Conservation (phyloP, 768 basidiomycete genomes). For the Lenzites betulinus region DNA sequence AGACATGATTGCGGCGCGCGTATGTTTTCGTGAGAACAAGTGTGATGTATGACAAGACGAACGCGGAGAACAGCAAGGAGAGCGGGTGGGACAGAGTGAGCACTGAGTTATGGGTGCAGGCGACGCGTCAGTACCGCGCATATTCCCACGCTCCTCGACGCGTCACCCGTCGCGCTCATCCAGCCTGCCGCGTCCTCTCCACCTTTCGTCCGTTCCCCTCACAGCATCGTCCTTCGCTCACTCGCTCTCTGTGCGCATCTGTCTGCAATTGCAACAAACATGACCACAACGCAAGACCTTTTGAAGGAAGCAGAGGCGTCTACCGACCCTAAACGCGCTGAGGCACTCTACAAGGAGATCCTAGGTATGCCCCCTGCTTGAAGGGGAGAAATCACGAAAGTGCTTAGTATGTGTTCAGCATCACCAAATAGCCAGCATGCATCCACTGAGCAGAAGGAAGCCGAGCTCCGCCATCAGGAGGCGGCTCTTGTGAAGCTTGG, state of each 20-base stretch:
- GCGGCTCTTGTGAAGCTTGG: slow-evolving; percentile 83
- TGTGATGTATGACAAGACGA: neutral
- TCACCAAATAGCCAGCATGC: slow-evolving; percentile 20
- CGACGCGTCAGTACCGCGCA: slow-evolving; percentile 39
- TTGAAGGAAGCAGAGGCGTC: slow-evolving; percentile 59
- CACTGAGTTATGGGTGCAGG: slow-evolving; percentile 9
- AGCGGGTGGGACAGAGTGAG: neutral
- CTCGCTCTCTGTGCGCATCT: too few relatives aligned
- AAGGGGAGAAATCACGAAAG: neutral
- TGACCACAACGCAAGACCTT: slow-evolving; percentile 42
- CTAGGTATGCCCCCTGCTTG: slow-evolving; percentile 42
- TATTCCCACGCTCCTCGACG: slow-evolving; percentile 36
- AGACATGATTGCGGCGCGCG: slow-evolving; percentile 53
- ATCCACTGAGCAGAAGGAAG: slow-evolving; percentile 46
- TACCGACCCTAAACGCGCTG: slow-evolving; percentile 61
- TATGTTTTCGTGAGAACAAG: too few relatives aligned
- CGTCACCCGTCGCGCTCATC: slow-evolving; percentile 29
- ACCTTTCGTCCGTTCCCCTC: neutral
- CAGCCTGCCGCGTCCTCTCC: slow-evolving; percentile 1
- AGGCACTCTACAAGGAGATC: slow-evolving; percentile 74
- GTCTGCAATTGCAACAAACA: neutral
- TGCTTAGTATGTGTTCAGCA: neutral
- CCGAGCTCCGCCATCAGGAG: slow-evolving; percentile 78
- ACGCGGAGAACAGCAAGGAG: neutral
- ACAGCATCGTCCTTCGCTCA: neutral